These are phyloP conservation scores for Aspergillus brasiliensis DNA, from an alignment of 2,329 filamentous ascomycete species.

Conservation along the genomic window DNA sequence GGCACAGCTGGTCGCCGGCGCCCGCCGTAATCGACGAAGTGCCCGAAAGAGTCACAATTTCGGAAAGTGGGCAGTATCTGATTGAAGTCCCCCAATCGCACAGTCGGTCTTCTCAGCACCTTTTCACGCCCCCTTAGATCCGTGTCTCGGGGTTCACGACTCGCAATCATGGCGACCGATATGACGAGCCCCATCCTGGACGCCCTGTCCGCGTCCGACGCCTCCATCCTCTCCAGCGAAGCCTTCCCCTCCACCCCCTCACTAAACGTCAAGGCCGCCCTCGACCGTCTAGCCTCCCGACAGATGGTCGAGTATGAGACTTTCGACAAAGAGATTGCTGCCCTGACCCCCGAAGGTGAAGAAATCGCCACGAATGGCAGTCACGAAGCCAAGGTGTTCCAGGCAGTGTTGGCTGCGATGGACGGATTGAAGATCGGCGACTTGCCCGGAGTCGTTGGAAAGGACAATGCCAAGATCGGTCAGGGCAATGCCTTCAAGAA, in stretches of 20 bases:
- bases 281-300: constrained; percentile 82
- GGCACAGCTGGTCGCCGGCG: constrained; percentile 24
- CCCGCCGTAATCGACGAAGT: constrained; percentile 27
- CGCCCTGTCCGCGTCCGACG: constrained; percentile 62
- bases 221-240: constrained; percentile 67
- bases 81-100: constrained; percentile 17
- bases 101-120: constrained; percentile 3
- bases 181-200: constrained; percentile 67
- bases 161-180: constrained; percentile 53
- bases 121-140: constrained; percentile 15
- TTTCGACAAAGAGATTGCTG: constrained; percentile 74
- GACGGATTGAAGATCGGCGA: constrained; percentile 82
- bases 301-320: constrained; percentile 87
- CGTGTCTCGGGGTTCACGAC: constrained; percentile 26
- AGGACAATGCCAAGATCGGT: constrained; percentile 65
- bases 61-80: constrained; percentile 30
- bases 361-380: constrained; percentile 73
- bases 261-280: constrained; percentile 75
- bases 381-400: constrained; percentile 80
- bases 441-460: constrained; percentile 54
- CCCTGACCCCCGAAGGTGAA: constrained; percentile 74
- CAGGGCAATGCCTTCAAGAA: constrained; percentile 89
- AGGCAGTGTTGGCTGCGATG: constrained; percentile 69
- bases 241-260: constrained; percentile 69
- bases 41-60: constrained; percentile 37